Conservation (phyloP, 2,329 filamentous ascomycete genomes). For the Trichophyton simii region DNA sequence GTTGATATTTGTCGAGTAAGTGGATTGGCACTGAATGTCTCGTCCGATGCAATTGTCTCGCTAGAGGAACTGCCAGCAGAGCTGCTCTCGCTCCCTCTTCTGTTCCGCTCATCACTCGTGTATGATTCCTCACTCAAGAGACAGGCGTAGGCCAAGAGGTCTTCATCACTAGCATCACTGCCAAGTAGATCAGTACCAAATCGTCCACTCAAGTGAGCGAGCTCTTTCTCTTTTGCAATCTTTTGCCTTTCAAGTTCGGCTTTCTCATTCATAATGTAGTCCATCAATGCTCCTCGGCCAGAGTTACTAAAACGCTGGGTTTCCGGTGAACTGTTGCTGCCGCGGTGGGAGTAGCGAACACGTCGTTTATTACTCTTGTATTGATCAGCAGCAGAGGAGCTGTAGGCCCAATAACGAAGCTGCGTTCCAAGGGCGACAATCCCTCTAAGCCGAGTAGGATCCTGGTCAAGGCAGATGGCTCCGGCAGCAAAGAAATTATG, state of each 20-base stretch:
- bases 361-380: constrained; percentile 68
- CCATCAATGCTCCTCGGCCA: constrained; percentile 57
- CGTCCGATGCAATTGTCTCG: constrained; percentile 21
- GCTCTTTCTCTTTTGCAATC: constrained; percentile 52
- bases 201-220: constrained; percentile 57
- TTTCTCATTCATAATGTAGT: constrained; percentile 78
- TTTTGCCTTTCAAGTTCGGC: constrained; percentile 66
- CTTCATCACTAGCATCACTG: constrained; percentile 45
- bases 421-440: constrained; percentile 78
- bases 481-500: constrained; percentile 71
- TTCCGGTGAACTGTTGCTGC: constrained; percentile 44
- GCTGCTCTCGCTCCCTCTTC: constrained; percentile 30
- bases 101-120: constrained; percentile 38
- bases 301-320: constrained; percentile 47
- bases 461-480: constrained; percentile 74
- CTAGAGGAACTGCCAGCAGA: constrained; percentile 29
- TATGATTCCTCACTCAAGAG: constrained; percentile 49
- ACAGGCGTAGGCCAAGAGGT: constrained; percentile 50
- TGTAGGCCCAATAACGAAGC: constrained; percentile 87
- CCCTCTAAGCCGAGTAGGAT: constrained; percentile 72
- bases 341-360: constrained; percentile 54
- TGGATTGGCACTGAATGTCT: neutral
- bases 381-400: constrained; percentile 62
- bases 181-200: constrained; percentile 70
- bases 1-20: constrained; percentile 17